These are phyloP conservation scores for Jamesozyma spencerorum DNA, from an alignment of 805 yeast genomes.

Conservation along the genomic window DNA sequence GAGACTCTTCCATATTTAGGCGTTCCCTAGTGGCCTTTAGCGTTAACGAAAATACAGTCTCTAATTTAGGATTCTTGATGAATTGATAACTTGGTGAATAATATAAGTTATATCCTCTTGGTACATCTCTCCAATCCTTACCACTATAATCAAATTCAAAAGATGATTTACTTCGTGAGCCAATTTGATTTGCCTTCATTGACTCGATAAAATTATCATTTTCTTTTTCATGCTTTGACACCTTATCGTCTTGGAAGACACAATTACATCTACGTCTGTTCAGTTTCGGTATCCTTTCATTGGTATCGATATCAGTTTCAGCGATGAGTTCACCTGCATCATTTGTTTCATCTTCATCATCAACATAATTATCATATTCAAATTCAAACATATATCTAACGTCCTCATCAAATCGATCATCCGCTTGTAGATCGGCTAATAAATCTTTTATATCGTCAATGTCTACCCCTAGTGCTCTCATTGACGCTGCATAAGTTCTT, in stretches of 20 bases:
- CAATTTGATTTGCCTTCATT: constrained; percentile 9
- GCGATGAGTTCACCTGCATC: not conserved
- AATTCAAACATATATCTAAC: constrained; percentile 50
- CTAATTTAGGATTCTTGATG: constrained; percentile 10
- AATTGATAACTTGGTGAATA: constrained; percentile 23
- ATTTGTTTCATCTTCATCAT: constrained; percentile 23
- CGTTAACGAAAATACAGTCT: constrained; percentile 10
- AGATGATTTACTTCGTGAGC: constrained; percentile 30
- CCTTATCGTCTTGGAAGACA: constrained; percentile 30
- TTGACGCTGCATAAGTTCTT: constrained; percentile 47
- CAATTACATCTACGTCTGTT: constrained; percentile 29
- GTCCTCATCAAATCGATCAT: constrained; percentile 64
- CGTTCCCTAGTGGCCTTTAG: constrained; percentile 14
- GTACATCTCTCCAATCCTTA: constrained; percentile 65
- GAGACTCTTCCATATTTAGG: constrained; percentile 13
- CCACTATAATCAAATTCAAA: constrained; percentile 52
- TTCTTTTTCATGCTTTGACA: constrained; percentile 18
- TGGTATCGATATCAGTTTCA: not conserved
- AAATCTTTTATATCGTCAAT: constrained; percentile 44
- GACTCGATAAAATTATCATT: constrained; percentile 1
- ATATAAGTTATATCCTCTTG: constrained; percentile 46
- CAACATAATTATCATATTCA: constrained; percentile 39
- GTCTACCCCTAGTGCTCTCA: constrained; percentile 41
- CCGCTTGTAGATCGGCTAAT: constrained; percentile 44
- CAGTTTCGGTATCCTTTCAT: constrained; percentile 10